phyloP scores from a whole-genome alignment of 441 rosid species.

The Pelargonium australe region DNA sequence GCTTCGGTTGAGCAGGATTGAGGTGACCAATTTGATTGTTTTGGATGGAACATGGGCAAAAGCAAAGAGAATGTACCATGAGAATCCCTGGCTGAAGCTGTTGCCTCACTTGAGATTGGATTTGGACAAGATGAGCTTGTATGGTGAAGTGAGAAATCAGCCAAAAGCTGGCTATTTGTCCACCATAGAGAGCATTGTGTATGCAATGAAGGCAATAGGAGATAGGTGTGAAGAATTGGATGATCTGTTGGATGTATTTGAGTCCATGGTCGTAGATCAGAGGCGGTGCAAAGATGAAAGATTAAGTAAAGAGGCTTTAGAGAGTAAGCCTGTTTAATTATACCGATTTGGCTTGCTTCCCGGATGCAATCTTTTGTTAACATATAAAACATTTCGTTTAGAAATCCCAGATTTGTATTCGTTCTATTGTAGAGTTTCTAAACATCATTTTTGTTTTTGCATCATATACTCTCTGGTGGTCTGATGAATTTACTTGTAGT shows the following conservation, averaged over 20 bases:
- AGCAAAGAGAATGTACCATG: slow-evolving; percentile 67
- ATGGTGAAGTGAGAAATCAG: slow-evolving; percentile 62
- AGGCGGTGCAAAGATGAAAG: slow-evolving; percentile 61
- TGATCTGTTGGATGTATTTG: slow-evolving; percentile 62
- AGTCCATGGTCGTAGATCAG: slow-evolving; percentile 78
- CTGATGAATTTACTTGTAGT: too few species aligned
- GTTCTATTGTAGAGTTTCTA: too few species aligned
- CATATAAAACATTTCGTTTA: neutral
- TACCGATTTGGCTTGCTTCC: too few species aligned
- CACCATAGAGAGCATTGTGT: slow-evolving; percentile 71
- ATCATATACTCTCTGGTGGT: too few species aligned
- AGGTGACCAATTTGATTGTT: slow-evolving; percentile 61
- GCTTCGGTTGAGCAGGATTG: slow-evolving; percentile 34
- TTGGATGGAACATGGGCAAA: slow-evolving; percentile 84
- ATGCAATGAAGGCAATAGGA: slow-evolving; percentile 58
- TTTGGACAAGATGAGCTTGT: slow-evolving; percentile 51
- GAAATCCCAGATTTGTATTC: too few species aligned
- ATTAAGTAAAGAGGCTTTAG: slow-evolving; percentile 25
- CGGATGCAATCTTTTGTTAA: neutral
- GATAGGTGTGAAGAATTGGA: slow-evolving; percentile 44
- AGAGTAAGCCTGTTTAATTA: slow-evolving; percentile 9
- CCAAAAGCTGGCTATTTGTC: slow-evolving; percentile 73
- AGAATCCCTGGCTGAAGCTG: slow-evolving; percentile 86
- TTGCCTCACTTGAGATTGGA: slow-evolving; percentile 71
- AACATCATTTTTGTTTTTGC: too few species aligned